phyloP scores from a whole-genome alignment of 1,284 basidiomycete species.

The Ustilago lituana region DNA sequence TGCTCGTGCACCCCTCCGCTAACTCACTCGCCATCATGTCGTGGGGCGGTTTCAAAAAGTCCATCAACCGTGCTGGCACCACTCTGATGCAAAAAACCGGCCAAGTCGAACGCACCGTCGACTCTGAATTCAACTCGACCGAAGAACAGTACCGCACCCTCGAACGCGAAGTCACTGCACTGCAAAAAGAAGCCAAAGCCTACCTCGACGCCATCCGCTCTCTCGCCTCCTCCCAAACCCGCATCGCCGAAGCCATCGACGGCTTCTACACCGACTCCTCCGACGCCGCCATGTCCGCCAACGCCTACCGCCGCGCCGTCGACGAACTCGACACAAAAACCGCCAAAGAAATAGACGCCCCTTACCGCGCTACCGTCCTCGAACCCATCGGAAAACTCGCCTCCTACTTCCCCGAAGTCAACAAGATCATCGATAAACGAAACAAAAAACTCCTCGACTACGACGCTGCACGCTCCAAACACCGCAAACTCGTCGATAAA shows the following conservation, averaged over 20 bases:
- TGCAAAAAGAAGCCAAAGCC: constrained; percentile 94
- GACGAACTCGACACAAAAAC: constrained; percentile 91
- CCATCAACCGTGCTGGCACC: constrained; percentile 89
- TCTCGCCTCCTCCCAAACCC: constrained; percentile 90
- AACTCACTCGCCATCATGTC: constrained; percentile 59
- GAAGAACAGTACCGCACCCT: constrained; percentile 88
- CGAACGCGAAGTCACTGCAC: constrained; percentile 71
- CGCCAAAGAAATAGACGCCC: constrained; percentile 86
- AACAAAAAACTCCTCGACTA: constrained; percentile 99
- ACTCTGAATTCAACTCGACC: constrained; percentile 91
- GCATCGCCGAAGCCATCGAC: constrained; percentile 92
- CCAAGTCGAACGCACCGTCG: constrained; percentile 93
- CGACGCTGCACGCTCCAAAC: constrained; percentile 81
- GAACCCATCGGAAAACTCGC: constrained; percentile 94
- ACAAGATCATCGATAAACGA: constrained; percentile 91
- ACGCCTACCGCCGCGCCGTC: constrained; percentile 93
- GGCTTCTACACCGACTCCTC: constrained; percentile 79
- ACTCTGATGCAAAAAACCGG: constrained; percentile 81
- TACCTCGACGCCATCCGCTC: constrained; percentile 90
- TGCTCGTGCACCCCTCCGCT: no score
- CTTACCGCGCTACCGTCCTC: constrained; percentile 91
- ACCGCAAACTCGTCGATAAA: constrained; percentile 86
- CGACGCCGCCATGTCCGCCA: constrained; percentile 90
- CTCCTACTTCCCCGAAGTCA: constrained; percentile 91
- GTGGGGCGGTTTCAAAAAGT: constrained; percentile 83